Conservation (phyloP, 345 rosid species). For the Angophora floribunda region DNA sequence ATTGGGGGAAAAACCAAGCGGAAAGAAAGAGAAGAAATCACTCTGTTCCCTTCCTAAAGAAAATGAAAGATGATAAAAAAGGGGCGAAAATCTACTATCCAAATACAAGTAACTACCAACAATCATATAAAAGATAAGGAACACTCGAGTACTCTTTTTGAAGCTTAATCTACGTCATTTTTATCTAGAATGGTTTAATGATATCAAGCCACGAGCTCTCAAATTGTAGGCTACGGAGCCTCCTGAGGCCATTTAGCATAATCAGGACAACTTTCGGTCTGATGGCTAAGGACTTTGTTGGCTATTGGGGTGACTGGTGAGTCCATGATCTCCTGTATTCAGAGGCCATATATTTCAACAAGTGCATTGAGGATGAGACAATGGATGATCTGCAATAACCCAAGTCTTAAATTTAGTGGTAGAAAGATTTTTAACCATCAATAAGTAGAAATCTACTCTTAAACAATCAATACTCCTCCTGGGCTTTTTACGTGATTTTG, state of each 20-base stretch:
- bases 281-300: neutral
- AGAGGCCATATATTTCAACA: neutral
- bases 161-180: neutral
- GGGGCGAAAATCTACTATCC: neutral
- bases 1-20: neutral
- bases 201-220: neutral
- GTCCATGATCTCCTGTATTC: neutral
- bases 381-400: neutral
- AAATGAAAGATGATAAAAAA: neutral
- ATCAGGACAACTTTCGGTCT: neutral
- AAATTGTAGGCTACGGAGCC: neutral
- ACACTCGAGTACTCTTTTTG: neutral
- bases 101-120: neutral
- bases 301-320: neutral
- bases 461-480: neutral
- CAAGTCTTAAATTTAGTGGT: neutral
- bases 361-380: neutral
- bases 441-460: neutral
- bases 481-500: neutral
- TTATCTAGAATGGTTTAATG: neutral
- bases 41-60: neutral
- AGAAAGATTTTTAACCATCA: neutral
- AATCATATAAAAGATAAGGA: neutral
- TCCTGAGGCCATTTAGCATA: neutral
- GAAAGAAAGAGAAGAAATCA: neutral